These are phyloP conservation scores for Chlorella sp. DNA, from an alignment of 139 green algal genomes.

Conservation along the genomic window DNA sequence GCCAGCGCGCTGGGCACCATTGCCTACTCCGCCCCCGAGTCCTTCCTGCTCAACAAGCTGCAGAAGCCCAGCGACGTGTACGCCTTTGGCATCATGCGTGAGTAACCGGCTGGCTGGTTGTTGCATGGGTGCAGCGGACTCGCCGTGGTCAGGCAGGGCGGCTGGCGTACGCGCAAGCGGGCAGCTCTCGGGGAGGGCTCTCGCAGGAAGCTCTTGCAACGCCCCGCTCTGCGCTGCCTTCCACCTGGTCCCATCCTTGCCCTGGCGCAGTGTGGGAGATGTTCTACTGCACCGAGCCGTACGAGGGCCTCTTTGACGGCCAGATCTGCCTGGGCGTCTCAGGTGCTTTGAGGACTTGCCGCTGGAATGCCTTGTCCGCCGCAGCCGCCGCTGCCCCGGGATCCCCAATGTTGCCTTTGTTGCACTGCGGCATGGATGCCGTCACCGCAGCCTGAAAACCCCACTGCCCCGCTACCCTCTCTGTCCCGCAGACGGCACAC, in stretches of 20 bases:
- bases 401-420: too few species aligned
- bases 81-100: constrained; percentile 54
- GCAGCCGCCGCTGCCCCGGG: neutral
- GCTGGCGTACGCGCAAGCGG: too few species aligned
- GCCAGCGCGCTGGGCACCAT: constrained; percentile 45
- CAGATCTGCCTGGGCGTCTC: constrained; percentile 38
- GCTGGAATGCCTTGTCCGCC: too few species aligned
- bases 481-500: constrained; percentile 2
- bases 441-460: too few species aligned
- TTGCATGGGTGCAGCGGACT: neutral
- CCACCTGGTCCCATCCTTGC: too few species aligned
- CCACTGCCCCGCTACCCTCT: too few species aligned
- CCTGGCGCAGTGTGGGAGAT: constrained; percentile 43
- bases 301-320: constrained; percentile 33
- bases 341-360: constrained; percentile 1
- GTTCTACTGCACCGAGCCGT: constrained; percentile 38
- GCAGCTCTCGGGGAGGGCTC: too few species aligned
- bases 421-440: too few species aligned
- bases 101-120: neutral
- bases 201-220: too few species aligned
- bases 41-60: neutral
- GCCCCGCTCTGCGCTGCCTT: too few species aligned
- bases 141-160: too few species aligned
- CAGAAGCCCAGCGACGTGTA: constrained; percentile 46
- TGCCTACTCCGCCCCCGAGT: constrained; percentile 65